phyloP scores from a whole-genome alignment of 257 asterid genomes.

The Capsicum pubescens region DNA sequence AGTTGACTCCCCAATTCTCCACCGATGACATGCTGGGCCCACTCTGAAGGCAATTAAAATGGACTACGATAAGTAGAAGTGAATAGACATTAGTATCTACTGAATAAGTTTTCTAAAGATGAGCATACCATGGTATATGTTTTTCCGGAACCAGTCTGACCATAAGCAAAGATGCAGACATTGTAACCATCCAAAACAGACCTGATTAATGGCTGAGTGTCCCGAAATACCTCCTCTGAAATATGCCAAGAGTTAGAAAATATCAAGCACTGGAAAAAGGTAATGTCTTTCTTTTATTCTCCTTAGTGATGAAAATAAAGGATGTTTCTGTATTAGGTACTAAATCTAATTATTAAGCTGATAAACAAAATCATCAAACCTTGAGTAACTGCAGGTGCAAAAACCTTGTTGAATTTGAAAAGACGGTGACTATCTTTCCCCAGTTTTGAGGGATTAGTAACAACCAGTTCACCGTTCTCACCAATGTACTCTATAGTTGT shows the following conservation, averaged over 20 bases:
- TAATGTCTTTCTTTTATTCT: slow-evolving; percentile 10
- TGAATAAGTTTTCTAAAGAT: slow-evolving; percentile 19
- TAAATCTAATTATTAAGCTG: neutral
- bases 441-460: slow-evolving; percentile 76
- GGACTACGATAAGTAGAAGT: slow-evolving; percentile 31
- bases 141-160: slow-evolving; percentile 98
- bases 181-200: slow-evolving; percentile 96
- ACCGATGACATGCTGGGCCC: slow-evolving; percentile 81
- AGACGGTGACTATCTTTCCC: slow-evolving; percentile 89
- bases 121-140: slow-evolving; percentile 88
- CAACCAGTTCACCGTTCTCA: slow-evolving; percentile 92
- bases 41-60: slow-evolving; percentile 52
- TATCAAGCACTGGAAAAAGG: neutral
- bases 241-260: neutral
- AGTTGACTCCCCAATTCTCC: slow-evolving; percentile 92
- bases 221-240: slow-evolving; percentile 87
- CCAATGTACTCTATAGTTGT: slow-evolving; percentile 86
- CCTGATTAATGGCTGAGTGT: slow-evolving; percentile 87
- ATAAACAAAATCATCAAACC: slow-evolving; percentile 51
- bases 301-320: slow-evolving; percentile 24
- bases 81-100: slow-evolving; percentile 17
- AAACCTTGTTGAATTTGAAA: slow-evolving; percentile 91
- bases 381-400: slow-evolving; percentile 81
- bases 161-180: slow-evolving; percentile 97
- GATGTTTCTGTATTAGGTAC: slow-evolving; percentile 1